phyloP scores from a whole-genome alignment of 768 basidiomycete genomes.

The Serendipita sp. region DNA sequence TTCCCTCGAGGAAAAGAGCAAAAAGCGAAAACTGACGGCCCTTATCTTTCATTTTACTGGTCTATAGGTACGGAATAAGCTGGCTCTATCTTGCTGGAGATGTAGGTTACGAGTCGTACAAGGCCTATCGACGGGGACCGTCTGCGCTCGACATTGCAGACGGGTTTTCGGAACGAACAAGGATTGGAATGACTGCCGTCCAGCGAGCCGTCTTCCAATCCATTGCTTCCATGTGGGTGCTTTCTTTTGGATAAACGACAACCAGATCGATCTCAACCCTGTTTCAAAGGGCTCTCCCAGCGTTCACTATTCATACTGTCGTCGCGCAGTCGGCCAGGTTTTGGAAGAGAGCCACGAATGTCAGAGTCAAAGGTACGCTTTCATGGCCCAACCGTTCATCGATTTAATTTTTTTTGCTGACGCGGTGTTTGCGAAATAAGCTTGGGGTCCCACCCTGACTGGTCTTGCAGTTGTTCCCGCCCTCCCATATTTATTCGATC shows the following conservation, averaged over 20 bases:
- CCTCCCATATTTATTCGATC: conserved; percentile 62
- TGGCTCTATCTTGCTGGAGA: conserved; percentile 71
- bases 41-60: not conserved
- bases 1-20: not conserved
- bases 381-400: too few relatives aligned
- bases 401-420: too few relatives aligned
- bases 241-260: not conserved
- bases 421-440: conserved; percentile 9
- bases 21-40: too few relatives aligned
- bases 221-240: conserved; percentile 53
- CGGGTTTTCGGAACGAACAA: conserved; percentile 47
- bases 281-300: conserved; percentile 56
- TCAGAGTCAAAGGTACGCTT: conserved; percentile 28
- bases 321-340: conserved; percentile 57
- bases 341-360: conserved; percentile 40
- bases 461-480: conserved; percentile 53
- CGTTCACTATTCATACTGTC: conserved; percentile 71
- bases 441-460: conserved; percentile 62
- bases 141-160: conserved; percentile 46
- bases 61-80: conserved; percentile 50
- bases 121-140: conserved; percentile 52
- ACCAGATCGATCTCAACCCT: not conserved
- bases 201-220: conserved; percentile 70
- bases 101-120: conserved; percentile 68
- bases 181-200: conserved; percentile 51